Conservation (phyloP, 768 basidiomycete species). For the Steccherinum ochraceum region DNA sequence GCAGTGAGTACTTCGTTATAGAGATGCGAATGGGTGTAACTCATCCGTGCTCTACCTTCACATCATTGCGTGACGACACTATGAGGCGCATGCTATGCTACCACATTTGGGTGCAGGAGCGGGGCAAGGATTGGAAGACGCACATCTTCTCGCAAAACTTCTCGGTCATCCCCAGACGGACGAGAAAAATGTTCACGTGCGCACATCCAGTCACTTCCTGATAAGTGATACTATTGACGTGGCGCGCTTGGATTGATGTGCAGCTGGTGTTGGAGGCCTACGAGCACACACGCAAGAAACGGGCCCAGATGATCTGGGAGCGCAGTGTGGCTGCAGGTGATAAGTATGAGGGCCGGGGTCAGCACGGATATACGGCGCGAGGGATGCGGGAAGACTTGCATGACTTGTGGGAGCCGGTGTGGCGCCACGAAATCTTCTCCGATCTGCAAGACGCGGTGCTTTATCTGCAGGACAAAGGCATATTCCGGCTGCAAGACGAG, state of each 20-base stretch:
- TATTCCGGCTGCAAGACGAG: too few species aligned
- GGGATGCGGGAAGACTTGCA: conserved; percentile 28
- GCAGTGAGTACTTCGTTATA: conserved; percentile 21
- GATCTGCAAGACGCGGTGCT: conserved; percentile 31
- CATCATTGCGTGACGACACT: neutral
- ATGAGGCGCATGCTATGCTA: conserved; percentile 48
- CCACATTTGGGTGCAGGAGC: conserved; percentile 55
- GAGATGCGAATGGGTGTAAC: too few species aligned
- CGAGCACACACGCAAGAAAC: conserved; percentile 36
- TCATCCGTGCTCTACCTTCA: neutral
- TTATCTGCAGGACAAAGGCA: conserved; percentile 14
- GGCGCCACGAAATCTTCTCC: conserved; percentile 35
- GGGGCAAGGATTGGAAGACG: conserved; percentile 57
- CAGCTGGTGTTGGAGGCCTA: conserved; percentile 45
- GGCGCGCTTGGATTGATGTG: neutral
- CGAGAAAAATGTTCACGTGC: conserved; percentile 34
- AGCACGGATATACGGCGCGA: conserved; percentile 21
- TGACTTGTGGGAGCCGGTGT: conserved; percentile 42
- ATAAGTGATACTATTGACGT: too few species aligned
- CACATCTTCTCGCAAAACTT: conserved; percentile 38
- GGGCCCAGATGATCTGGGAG: conserved; percentile 43
- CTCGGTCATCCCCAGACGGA: conserved; percentile 37
- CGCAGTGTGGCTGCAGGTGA: conserved; percentile 35
- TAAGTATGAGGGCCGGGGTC: conserved; percentile 36
- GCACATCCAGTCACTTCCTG: neutral